Evolutionary conservation across 345 rosid species (phyloP).

Genomic region (Arabidopsis arenosa): DNA sequence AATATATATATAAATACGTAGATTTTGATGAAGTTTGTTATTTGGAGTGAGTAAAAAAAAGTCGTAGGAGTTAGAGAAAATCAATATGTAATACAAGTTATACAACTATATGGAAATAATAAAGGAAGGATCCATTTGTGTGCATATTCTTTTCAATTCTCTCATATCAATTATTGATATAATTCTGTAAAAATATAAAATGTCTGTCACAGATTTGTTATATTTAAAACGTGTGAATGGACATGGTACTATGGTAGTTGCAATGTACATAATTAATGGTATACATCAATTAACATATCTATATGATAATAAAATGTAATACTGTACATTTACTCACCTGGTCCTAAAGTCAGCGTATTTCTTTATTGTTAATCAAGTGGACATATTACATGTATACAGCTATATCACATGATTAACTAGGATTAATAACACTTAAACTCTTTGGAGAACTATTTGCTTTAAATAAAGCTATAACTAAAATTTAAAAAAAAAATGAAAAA

Average conservation of each 20-base stretch:
- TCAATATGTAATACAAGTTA: constrained; percentile 34
- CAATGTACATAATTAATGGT: constrained; percentile 8
- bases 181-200: constrained; percentile 9
- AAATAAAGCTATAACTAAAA: constrained; percentile 11
- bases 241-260: constrained; percentile 30
- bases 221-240: constrained; percentile 19
- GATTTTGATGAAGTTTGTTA: constrained; percentile 36
- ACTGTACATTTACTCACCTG: not conserved
- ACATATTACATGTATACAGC: not conserved
- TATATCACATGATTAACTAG: constrained; percentile 2
- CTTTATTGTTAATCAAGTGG: not conserved
- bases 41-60: constrained; percentile 12
- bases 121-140: constrained; percentile 29
- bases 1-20: constrained; percentile 37
- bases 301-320: not conserved
- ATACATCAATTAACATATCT: constrained; percentile 20
- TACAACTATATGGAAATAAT: constrained; percentile 36
- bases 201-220: not conserved
- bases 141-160: constrained; percentile 29
- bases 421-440: constrained; percentile 5
- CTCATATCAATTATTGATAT: constrained; percentile 2
- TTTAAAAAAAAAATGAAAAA: not conserved
- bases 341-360: constrained; percentile 21
- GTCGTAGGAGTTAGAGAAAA: constrained; percentile 34
- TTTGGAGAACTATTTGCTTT: not conserved